These are phyloP conservation scores for Claviceps sp. DNA, from an alignment of 2,329 filamentous ascomycete genomes.

Conservation along the genomic window DNA sequence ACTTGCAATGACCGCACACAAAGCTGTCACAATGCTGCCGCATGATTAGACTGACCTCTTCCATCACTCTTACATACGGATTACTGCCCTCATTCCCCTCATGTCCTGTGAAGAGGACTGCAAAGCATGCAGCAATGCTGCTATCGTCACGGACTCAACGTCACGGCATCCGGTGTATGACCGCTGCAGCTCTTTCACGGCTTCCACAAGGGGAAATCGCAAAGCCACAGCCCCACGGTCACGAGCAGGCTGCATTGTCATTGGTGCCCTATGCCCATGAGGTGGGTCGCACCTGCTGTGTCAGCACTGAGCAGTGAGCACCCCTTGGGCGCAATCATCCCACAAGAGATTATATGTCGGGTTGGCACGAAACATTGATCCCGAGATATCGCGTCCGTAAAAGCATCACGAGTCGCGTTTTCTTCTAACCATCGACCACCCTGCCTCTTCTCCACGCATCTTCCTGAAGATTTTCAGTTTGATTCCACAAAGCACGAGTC, in stretches of 20 bases:
- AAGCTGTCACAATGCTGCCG: no score
- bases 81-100: no score
- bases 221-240: neutral
- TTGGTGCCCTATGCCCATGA: neutral
- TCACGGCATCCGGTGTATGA: no score
- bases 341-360: conserved; percentile 1
- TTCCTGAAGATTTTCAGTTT: neutral
- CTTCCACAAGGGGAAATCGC: no score
- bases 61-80: no score
- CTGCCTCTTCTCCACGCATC: neutral
- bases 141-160: no score
- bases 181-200: no score
- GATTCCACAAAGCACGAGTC: neutral
- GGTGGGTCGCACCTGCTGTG: neutral
- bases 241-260: neutral
- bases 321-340: conserved; percentile 1
- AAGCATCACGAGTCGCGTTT: neutral
- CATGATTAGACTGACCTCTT: no score
- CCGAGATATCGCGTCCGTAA: neutral
- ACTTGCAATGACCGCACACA: no score
- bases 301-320: neutral
- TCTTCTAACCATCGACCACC: neutral
- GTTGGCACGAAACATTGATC: neutral
- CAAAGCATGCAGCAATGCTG: no score
- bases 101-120: no score